Conservation (phyloP, 257 asterid genomes). For the Petunia axillaris region DNA sequence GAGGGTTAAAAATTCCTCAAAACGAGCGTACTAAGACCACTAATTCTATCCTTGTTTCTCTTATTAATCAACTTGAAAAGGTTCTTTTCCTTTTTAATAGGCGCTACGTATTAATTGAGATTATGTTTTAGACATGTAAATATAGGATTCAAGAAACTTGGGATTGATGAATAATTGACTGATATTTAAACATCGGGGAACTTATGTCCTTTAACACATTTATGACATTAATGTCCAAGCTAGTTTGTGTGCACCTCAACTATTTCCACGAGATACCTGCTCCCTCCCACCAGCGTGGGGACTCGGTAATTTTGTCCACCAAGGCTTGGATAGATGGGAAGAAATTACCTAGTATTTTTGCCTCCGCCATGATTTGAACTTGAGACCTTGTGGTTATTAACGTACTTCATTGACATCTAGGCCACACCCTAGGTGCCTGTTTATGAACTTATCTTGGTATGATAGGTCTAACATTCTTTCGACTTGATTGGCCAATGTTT, state of each 20-base stretch:
- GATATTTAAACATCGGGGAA: neutral
- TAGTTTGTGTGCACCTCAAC: no score
- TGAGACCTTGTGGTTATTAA: no score
- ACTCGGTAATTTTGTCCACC: no score
- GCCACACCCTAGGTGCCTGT: no score
- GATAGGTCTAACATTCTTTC: neutral
- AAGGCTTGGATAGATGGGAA: no score
- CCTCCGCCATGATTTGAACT: no score
- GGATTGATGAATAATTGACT: neutral
- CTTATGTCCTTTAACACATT: neutral
- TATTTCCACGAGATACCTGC: no score
- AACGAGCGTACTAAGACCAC: slow-evolving; percentile 85
- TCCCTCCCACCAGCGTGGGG: no score
- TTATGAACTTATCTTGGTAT: neutral
- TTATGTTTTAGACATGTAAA: no score
- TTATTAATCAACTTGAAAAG: slow-evolving; percentile 95
- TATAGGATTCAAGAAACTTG: neutral
- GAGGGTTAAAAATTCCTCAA: slow-evolving; percentile 84
- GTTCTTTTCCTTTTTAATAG: slow-evolving; percentile 33
- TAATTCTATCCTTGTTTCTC: slow-evolving; percentile 73
- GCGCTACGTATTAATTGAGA: neutral
- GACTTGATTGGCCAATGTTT: neutral
- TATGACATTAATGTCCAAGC: no score
- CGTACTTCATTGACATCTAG: no score
- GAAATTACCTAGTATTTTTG: no score